Conservation (phyloP, 768 basidiomycete genomes). For the Hydnomerulius pinastri region DNA sequence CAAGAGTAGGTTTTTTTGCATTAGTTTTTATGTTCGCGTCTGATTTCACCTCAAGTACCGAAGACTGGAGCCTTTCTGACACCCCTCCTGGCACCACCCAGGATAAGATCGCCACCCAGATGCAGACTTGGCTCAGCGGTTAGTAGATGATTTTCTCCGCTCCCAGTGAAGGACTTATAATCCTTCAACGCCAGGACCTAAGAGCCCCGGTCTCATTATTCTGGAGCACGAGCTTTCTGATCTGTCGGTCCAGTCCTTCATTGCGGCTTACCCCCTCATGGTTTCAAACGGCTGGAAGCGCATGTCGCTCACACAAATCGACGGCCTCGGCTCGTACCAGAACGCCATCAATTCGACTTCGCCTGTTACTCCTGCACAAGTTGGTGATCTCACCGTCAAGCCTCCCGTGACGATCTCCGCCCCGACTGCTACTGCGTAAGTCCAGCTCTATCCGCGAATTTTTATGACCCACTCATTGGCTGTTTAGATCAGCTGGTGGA, state of each 20-base stretch:
- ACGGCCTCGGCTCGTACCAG: conserved; percentile 45
- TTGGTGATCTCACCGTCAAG: conserved; percentile 21
- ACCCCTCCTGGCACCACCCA: conserved; percentile 42
- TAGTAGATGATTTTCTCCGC: conserved; percentile 9
- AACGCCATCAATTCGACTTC: conserved; percentile 41
- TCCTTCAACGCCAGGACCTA: conserved; percentile 46
- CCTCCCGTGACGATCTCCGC: conserved; percentile 14
- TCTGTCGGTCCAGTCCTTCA: conserved; percentile 65
- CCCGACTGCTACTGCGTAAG: conserved; percentile 8
- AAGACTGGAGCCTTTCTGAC: conserved; percentile 70
- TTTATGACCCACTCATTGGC: conserved; percentile 1
- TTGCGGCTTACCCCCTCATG: conserved; percentile 63
- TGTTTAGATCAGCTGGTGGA: no score
- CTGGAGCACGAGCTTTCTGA: conserved; percentile 82
- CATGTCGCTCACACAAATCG: conserved; percentile 51
- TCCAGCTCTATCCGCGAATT: background rate
- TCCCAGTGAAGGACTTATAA: background rate
- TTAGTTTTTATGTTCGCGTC: background rate
- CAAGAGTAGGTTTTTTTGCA: conserved; percentile 58
- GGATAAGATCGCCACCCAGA: conserved; percentile 44
- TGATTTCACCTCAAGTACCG: conserved; percentile 47
- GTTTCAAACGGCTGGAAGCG: conserved; percentile 71
- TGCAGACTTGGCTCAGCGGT: conserved; percentile 63
- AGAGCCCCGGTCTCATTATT: conserved; percentile 76
- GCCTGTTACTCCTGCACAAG: conserved; percentile 24